Evolutionary conservation across 2,329 filamentous ascomycete species (phyloP).

Genomic region (Tolypocladium album): DNA sequence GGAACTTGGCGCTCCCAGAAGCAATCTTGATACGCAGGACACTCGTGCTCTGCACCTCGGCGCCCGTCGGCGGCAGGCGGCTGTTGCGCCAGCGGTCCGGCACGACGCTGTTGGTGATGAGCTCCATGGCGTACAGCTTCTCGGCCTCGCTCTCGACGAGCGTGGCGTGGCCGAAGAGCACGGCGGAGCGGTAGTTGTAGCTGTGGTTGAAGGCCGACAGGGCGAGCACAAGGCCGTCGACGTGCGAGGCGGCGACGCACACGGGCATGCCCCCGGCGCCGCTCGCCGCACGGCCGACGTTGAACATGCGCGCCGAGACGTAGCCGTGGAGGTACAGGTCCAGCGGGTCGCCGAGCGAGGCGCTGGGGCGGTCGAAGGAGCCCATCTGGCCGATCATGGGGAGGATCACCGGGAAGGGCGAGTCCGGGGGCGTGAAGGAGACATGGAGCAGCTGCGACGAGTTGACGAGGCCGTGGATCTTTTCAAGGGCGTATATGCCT

Average conservation of each 20-base stretch:
- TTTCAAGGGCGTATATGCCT: constrained; percentile 62
- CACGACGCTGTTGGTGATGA: constrained; percentile 67
- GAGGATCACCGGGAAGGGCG: constrained; percentile 65
- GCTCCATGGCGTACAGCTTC: constrained; percentile 66
- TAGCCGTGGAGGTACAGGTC: constrained; percentile 81
- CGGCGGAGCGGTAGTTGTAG: constrained; percentile 77
- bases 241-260: constrained; percentile 59
- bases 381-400: constrained; percentile 84
- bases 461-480: constrained; percentile 70
- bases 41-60: constrained; percentile 65
- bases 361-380: constrained; percentile 53
- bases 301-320: constrained; percentile 68
- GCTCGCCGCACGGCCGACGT: constrained; percentile 31
- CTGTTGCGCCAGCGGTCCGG: constrained; percentile 57
- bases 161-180: constrained; percentile 64
- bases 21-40: constrained; percentile 59
- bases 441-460: constrained; percentile 65
- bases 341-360: constrained; percentile 50
- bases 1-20: constrained; percentile 66
- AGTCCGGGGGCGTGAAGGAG: constrained; percentile 55
- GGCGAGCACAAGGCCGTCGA: constrained; percentile 72
- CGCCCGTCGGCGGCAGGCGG: constrained; percentile 57
- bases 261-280: constrained; percentile 52
- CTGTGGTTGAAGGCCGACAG: constrained; percentile 72
- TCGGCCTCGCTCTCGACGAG: constrained; percentile 58